Conservation (phyloP, 306 rosid genomes). For the Acacia acuminata region DNA sequence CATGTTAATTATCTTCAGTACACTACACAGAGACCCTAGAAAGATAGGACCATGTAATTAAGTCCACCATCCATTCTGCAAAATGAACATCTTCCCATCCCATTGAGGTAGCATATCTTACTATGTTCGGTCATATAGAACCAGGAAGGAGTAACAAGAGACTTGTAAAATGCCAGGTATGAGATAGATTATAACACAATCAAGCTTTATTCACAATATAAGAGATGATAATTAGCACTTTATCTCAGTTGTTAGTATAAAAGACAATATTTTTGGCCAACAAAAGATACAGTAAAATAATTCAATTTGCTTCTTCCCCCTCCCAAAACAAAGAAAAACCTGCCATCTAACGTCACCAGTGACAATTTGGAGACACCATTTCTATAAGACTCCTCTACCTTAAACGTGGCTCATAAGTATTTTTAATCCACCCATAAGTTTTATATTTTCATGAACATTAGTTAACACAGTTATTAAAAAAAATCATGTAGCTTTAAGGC, state of each 20-base stretch:
- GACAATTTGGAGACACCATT: not conserved
- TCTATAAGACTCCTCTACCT: conserved; percentile 4
- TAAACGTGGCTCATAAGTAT: not conserved
- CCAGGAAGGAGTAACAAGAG: not conserved
- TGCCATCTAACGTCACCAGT: not conserved
- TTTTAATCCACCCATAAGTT: not conserved
- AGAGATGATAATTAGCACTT: not conserved
- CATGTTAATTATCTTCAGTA: not conserved
- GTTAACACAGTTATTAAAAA: not conserved
- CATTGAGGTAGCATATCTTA: not conserved
- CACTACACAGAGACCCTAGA: not conserved
- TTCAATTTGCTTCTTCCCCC: not conserved
- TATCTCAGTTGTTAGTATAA: not conserved
- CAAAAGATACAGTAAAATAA: not conserved
- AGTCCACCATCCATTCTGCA: not conserved
- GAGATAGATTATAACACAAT: conserved; percentile 9
- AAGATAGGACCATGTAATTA: not conserved
- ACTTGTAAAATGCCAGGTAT: not conserved
- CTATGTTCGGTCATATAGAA: not conserved
- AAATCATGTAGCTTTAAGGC: not conserved
- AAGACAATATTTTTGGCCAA: not conserved
- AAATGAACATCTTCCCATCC: conserved; percentile 1
- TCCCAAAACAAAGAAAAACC: not conserved
- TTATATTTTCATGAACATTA: not conserved
- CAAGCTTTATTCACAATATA: conserved; percentile 1